Evolutionary conservation across 75 land plant genomes (phyloP).

Genomic region (Cupressus sempervirens): DNA sequence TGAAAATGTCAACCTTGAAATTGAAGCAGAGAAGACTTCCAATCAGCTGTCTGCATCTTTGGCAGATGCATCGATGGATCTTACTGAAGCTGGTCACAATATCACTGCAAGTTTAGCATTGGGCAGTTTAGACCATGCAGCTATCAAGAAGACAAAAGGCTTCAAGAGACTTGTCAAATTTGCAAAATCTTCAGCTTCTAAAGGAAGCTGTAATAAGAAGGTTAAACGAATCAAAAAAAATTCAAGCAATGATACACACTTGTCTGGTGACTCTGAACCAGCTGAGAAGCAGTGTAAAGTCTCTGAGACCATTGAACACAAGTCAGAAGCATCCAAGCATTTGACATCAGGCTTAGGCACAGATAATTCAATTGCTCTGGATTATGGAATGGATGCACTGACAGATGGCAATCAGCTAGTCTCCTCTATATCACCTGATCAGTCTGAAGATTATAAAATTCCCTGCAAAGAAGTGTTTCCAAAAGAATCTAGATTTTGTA

Average conservation of each 20-base stretch:
- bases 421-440: not conserved
- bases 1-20: not conserved
- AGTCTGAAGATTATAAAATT: not conserved
- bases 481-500: not conserved
- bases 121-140: not conserved
- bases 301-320: not conserved
- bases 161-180: constrained; percentile 10
- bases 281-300: not conserved
- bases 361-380: not conserved
- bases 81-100: not conserved
- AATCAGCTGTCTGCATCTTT: not conserved
- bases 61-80: not conserved
- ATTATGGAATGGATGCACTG: not conserved
- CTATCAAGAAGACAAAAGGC: constrained; percentile 11
- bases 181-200: not conserved
- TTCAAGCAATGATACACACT: not conserved
- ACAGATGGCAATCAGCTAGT: not conserved
- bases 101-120: not conserved
- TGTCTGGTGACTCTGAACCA: not conserved
- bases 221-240: not conserved
- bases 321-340: not conserved
- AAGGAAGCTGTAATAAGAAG: not conserved
- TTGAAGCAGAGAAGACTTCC: not conserved
- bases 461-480: not conserved
- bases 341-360: not conserved